These are phyloP conservation scores for Petunia secreta DNA, from an alignment of 257 asterid genomes.

Conservation along the genomic window DNA sequence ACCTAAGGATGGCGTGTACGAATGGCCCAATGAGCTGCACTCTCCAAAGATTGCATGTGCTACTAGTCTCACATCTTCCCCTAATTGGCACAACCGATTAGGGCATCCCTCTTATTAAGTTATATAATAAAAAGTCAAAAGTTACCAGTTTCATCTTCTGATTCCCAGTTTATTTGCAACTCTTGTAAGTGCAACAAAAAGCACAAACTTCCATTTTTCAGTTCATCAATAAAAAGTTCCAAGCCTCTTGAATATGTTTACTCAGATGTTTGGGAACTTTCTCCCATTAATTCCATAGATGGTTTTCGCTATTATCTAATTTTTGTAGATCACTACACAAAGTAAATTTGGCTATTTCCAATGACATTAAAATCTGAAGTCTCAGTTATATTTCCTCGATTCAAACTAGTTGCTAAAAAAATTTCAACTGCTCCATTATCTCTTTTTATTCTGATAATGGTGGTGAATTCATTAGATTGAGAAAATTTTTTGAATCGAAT, in stretches of 20 bases:
- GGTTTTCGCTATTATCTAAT: not conserved
- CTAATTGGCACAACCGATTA: not conserved
- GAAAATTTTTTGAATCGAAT: not conserved
- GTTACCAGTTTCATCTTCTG: not conserved
- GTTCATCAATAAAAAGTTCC: not conserved
- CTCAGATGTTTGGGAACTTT: slow-evolving; percentile 12
- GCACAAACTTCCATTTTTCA: not conserved
- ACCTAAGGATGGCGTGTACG: not conserved
- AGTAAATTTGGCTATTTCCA: not conserved
- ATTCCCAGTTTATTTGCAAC: too few relatives aligned
- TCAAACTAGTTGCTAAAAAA: not conserved
- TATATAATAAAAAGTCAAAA: not conserved
- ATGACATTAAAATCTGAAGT: not conserved
- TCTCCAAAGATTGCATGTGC: too few relatives aligned
- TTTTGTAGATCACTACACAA: not conserved
- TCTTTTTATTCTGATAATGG: slow-evolving; percentile 11
- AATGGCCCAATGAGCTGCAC: not conserved
- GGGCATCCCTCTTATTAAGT: slow-evolving; percentile 19
- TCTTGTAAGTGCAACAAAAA: too few relatives aligned
- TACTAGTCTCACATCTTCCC: too few relatives aligned
- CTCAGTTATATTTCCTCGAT: not conserved
- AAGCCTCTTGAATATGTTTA: not conserved
- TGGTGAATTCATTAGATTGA: not conserved
- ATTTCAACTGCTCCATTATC: not conserved
- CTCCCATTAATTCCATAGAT: not conserved